Evolutionary conservation across 495 filamentous ascomycete genomes (phyloP), one percentile per base, ranked within the genome.

Genomic region (Penicillium atrosanguineum): DNA sequence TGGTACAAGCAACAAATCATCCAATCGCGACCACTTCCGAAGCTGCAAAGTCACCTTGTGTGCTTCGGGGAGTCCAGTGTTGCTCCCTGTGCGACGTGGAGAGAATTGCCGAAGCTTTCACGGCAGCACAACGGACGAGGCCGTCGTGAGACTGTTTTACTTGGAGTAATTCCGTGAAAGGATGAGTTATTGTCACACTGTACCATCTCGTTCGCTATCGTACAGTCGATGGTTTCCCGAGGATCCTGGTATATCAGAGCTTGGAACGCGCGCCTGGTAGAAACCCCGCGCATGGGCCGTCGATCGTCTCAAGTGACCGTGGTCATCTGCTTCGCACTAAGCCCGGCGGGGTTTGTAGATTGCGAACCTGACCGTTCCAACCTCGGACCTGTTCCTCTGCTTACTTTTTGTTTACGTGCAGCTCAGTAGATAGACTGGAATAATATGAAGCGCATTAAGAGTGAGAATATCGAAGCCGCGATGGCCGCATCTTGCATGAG

Each of bases 221-320:
- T 59, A 66, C 60, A 61, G 46, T 53, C 61, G 52, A 42, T 11
- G 51, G 48, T 18, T 39, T n/a, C 42, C 42, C 38, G 52, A 34
- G 42, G 12, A 28, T 29, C 41, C n/a, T 44, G 16, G 40, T 42
- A 44, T 49, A 38, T 54, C 48, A 48, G 25, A 31, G 41, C 38
- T 47, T 25, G 40, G 43, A 50, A 59, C 46, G 39, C 52, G 50
- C 52, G 45, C 50, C 56, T 60, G 52, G 46, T 55, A 38, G n/a
- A 50, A 44, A 31, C 38, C 41, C 40, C 11, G 61, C 65, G 71
- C 69, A 72, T 67, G 69, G 71, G 39, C 68, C 69, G 59, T 63
- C 63, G 65, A 71, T 69, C 65, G 58, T 65, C 56, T 69, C 71
- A 69, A 69, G 61, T 69, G 69, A 68, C 65, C 62, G 46, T 40